phyloP scores from a whole-genome alignment of 371 early-diverging fungal species.

The Batrachochytrium dendrobatidis region DNA sequence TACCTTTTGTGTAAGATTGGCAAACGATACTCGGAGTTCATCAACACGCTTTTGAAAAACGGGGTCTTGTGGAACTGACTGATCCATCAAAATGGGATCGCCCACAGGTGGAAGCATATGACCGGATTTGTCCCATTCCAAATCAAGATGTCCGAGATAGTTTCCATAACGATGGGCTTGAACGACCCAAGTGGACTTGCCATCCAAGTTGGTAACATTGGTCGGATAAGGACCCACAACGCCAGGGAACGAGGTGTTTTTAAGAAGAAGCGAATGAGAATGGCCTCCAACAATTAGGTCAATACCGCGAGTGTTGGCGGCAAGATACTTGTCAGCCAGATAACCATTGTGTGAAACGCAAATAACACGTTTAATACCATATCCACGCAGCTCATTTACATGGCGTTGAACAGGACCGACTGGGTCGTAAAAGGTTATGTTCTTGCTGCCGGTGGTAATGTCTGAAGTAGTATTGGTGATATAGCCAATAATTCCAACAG shows the following conservation, averaged over 20 bases:
- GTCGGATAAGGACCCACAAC: constrained; percentile 56
- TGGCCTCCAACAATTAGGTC: constrained; percentile 65
- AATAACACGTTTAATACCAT: constrained; percentile 58
- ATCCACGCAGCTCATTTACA: constrained; percentile 45
- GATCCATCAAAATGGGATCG: constrained; percentile 47
- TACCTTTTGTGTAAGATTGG: constrained; percentile 33
- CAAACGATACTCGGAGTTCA: constrained; percentile 44
- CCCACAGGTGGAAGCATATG: constrained; percentile 42
- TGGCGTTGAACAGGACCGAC: constrained; percentile 47
- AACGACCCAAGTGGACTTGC: constrained; percentile 43
- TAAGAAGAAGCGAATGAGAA: constrained; percentile 57
- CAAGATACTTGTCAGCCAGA: constrained; percentile 50
- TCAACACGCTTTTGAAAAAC: constrained; percentile 27
- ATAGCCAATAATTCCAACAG: constrained; percentile 56
- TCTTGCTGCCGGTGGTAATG: constrained; percentile 14
- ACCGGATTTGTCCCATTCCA: constrained; percentile 45
- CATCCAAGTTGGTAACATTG: constrained; percentile 44
- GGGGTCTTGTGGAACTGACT: constrained; percentile 38
- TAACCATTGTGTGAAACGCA: constrained; percentile 67
- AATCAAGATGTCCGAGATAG: constrained; percentile 60
- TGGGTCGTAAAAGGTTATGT: constrained; percentile 56
- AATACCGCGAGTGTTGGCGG: constrained; percentile 30
- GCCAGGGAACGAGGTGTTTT: constrained; percentile 27
- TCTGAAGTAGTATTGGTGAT: constrained; percentile 42
- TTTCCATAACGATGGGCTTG: constrained; percentile 28